phyloP scores from a whole-genome alignment of 352 stramenopile genomes.

The Phytopythium montanum region DNA sequence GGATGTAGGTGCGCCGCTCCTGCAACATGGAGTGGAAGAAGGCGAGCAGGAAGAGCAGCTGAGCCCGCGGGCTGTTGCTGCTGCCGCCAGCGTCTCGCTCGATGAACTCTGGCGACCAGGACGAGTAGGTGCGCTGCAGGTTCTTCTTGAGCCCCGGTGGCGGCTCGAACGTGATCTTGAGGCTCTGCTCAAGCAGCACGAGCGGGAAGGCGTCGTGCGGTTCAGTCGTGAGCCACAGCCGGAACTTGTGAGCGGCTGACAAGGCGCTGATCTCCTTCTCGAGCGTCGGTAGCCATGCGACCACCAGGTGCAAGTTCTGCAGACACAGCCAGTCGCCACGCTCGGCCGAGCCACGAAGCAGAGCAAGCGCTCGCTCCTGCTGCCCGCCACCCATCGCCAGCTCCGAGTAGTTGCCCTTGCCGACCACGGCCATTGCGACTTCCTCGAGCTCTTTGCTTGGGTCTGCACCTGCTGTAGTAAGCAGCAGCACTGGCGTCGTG shows the following conservation, averaged over 20 bases:
- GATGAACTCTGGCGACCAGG: slow-evolving; percentile 84
- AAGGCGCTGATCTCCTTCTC: slow-evolving; percentile 89
- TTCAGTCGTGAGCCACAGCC: slow-evolving; percentile 95
- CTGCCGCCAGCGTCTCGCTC: slow-evolving; percentile 17
- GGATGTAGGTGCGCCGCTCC: slow-evolving; percentile 90
- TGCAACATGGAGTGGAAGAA: slow-evolving; percentile 89
- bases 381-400: slow-evolving; percentile 94
- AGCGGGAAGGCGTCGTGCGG: slow-evolving; percentile 89
- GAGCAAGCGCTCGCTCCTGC: slow-evolving; percentile 86
- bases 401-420: slow-evolving; percentile 89
- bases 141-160: slow-evolving; percentile 96
- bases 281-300: slow-evolving; percentile 90
- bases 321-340: slow-evolving; percentile 94
- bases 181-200: slow-evolving; percentile 88
- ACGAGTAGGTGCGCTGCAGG: slow-evolving; percentile 89
- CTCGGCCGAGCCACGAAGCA: slow-evolving; percentile 75
- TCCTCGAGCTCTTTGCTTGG: slow-evolving; percentile 93
- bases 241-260: slow-evolving; percentile 81
- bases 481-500: slow-evolving; percentile 84
- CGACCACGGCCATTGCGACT: slow-evolving; percentile 82
- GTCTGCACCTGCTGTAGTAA: slow-evolving; percentile 93
- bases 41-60: slow-evolving; percentile 87
- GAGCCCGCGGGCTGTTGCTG: slow-evolving; percentile 30
- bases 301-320: slow-evolving; percentile 95
- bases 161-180: slow-evolving; percentile 96